phyloP scores from a whole-genome alignment of 2,329 filamentous ascomycete species.

The Cordyceps pruinosa region DNA sequence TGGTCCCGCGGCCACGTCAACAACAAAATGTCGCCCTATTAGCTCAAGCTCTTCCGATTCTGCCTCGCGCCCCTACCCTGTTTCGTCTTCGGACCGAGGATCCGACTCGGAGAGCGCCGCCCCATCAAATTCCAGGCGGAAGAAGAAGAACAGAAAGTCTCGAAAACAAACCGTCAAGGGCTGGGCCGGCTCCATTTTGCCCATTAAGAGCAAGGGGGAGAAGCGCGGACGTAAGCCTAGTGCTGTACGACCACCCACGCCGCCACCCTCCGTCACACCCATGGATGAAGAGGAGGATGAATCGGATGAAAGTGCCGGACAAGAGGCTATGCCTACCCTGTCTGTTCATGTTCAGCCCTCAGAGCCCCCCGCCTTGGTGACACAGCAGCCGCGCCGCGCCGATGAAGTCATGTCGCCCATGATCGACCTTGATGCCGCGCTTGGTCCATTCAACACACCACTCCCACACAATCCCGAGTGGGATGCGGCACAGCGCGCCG shows the following conservation, averaged over 20 bases:
- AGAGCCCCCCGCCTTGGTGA: constrained; percentile 28
- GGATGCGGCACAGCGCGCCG: constrained; percentile 57
- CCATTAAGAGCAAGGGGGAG: constrained; percentile 50
- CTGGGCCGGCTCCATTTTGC: constrained; percentile 62
- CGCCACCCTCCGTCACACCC: constrained; percentile 30
- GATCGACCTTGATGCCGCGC: constrained; percentile 88
- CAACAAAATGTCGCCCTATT: constrained; percentile 39
- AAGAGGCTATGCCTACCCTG: constrained; percentile 10
- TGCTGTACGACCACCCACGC: constrained; percentile 39
- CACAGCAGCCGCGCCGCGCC: constrained; percentile 22
- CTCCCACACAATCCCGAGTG: constrained; percentile 56
- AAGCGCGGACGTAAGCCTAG: constrained; percentile 35
- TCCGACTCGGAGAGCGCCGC: constrained; percentile 24
- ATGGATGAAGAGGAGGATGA: constrained; percentile 25
- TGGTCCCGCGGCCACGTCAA: constrained; percentile 37
- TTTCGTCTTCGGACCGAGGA: constrained; percentile 31
- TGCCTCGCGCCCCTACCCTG: constrained; percentile 21
- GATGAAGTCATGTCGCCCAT: constrained; percentile 69
- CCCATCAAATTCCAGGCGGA: constrained; percentile 17
- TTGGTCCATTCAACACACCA: constrained; percentile 87
- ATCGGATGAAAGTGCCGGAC: constrained; percentile 19
- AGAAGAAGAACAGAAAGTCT: constrained; percentile 29
- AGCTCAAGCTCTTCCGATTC: constrained; percentile 42
- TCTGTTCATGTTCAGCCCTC: constrained; percentile 27
- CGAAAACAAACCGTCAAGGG: constrained; percentile 65